phyloP scores from a whole-genome alignment of 2,329 filamentous ascomycete species.

The Trichoderma simmonsii region DNA sequence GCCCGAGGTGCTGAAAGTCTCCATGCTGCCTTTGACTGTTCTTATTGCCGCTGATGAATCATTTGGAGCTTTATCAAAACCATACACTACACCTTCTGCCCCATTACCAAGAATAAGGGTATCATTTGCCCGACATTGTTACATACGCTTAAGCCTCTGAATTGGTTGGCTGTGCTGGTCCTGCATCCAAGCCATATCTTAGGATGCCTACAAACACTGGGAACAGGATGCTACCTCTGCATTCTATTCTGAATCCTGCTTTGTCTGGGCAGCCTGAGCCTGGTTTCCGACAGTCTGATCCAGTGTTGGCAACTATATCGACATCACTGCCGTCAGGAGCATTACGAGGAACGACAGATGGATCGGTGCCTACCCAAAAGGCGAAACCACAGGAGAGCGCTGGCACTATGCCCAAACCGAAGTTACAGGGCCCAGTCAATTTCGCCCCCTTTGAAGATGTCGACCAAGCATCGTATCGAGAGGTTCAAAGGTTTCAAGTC shows the following conservation, averaged over 20 bases:
- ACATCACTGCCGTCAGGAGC: slow-evolving; percentile 27
- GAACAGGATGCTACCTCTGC: slow-evolving; percentile 59
- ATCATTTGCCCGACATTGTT: neutral
- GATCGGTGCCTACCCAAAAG: neutral
- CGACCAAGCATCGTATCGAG: slow-evolving; percentile 52
- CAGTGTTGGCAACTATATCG: slow-evolving; percentile 19
- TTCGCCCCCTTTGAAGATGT: slow-evolving; percentile 71
- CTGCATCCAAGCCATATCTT: neutral
- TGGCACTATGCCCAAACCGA: slow-evolving; percentile 47
- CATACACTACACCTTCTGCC: neutral
- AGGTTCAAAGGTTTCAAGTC: slow-evolving; percentile 64
- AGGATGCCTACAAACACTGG: slow-evolving; percentile 22
- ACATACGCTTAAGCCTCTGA: neutral
- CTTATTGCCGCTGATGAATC: slow-evolving; percentile 27
- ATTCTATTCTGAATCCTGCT: slow-evolving; percentile 64
- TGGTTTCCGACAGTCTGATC: slow-evolving; percentile 38
- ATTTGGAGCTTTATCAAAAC: slow-evolving; percentile 28
- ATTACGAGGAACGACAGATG: neutral
- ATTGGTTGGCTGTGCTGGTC: slow-evolving; percentile 2
- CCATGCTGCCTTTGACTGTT: slow-evolving; percentile 22
- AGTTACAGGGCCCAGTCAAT: slow-evolving; percentile 64
- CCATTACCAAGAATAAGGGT: neutral
- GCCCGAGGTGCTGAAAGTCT: slow-evolving; percentile 25
- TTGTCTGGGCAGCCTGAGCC: slow-evolving; percentile 41
- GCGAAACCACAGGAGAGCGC: slow-evolving; percentile 44